Evolutionary conservation across 1,284 basidiomycete genomes (phyloP), one percentile per base, ranked within the genome.

Genomic region (Schizophyllum commune): DNA sequence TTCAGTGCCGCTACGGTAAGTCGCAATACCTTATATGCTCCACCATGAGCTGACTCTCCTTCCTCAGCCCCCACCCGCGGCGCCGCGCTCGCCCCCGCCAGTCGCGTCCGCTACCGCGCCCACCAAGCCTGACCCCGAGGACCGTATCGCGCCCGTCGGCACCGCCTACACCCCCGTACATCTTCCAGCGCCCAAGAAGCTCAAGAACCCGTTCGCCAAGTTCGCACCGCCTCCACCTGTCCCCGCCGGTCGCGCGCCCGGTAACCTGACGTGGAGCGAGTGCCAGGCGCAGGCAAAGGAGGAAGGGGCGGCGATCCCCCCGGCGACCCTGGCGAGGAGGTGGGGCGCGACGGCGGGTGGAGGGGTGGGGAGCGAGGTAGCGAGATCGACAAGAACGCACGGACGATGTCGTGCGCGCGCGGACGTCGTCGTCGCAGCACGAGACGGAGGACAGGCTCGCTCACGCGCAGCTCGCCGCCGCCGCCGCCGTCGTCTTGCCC

Each of bases 221-320:
- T 79, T 82, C 57, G 65, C 65, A n/a, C 63, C 69, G 17, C 65
- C 71, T 8, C 65, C 69, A 5, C 68, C 66, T 2, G 69, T 67
- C n/a, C 66, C 69, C 65, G 66, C 72, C n/a, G 65, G 68, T 56
- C 73, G 75, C 20, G 73, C 73, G 17, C 59, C 76, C 1, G 91
- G 91, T 79, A 94, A 94, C 72, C 74, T 96, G 60, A 95, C 93
- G 0, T 96, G 94, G 94, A 89, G 84, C 64, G 91, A 96, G 72
- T 80, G 94, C 51, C 94, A 96, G 71, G 93, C 91, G 0, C 75
- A 88, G 33, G 88, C 92, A 3, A 95, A 81, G 9, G 90, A 88
- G 66, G 91, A 91, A 68, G 94, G 96, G 63, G 91, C 92, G 63
- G 78, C 79, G 2, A 79, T n/a, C n/a, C n/a, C n/a, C n/a, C n/a